Evolutionary conservation across 768 basidiomycete genomes (phyloP), one percentile per base, ranked within the genome.

Genomic region (Kwoniella mangroviensis): DNA sequence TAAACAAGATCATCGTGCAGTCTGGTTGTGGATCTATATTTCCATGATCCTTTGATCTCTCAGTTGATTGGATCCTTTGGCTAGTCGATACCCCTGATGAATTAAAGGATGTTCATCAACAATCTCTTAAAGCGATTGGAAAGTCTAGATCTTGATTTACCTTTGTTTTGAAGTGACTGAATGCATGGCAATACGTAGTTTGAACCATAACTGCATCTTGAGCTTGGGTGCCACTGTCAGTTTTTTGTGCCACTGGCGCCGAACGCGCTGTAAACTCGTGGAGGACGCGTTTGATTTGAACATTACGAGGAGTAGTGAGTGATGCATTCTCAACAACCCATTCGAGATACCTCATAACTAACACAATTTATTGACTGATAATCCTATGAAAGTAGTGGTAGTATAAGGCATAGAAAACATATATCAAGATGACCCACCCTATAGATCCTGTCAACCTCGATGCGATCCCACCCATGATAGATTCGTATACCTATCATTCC

Each of bases 401-500:
- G 34, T 7, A 34, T 24, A 26, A 17, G 12, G 3, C 34, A n/a
- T 3, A 17, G 4, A 43, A 13, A 42, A 17, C 11, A 15, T 7
- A 34, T 7, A 9, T 42, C 63, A 61, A 13, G 17, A 64, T 55
- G 67, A 11, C 41, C 3, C 62, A 68, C 61, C 68, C 69, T 13
- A 49, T 63, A 40, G 76, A 80, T 54, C 76, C 81, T 19, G 77
- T 81, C 40, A 73, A 82, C 49, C 72, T 75, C 6, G 34, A 22
- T 0, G 74, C 75, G 1, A 71, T 74, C n/a, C 73, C 71, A 26
- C 63, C 79, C 2, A 60, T 81, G 54, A 45, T 68, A 12, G 79
- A 81, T 51, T 70, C 71, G 15, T 82, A 80, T 61, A 67, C 72
- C 6, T 81, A 75, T 62, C 76, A 81, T 65, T 84, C 83, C 11